These are phyloP conservation scores for Pseudopediastrum boryanum DNA, from an alignment of 139 green algal species.

Conservation along the genomic window DNA sequence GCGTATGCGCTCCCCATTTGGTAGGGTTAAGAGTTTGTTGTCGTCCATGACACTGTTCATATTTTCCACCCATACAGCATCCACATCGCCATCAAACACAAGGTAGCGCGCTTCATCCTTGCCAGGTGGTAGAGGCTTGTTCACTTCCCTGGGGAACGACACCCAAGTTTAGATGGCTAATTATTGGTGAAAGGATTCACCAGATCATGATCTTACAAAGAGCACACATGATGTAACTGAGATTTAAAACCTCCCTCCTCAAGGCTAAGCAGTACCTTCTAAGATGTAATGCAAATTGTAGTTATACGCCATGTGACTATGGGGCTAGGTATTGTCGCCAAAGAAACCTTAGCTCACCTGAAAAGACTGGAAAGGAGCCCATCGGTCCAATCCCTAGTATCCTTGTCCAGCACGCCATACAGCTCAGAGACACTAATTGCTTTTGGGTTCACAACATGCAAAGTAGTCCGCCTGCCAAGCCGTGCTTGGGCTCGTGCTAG, in stretches of 20 bases:
- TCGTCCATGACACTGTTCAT: conserved; percentile 94
- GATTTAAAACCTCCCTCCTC: too few relatives aligned
- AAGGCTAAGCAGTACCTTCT: too few relatives aligned
- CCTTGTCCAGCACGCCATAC: conserved; percentile 88
- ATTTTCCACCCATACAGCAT: conserved; percentile 92
- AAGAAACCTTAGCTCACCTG: too few relatives aligned
- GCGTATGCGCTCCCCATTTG: conserved; percentile 87
- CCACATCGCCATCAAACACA: conserved; percentile 83
- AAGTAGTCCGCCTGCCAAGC: conserved; percentile 35
- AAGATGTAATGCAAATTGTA: too few relatives aligned
- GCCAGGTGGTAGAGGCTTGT: conserved; percentile 72
- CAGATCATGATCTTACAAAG: too few relatives aligned
- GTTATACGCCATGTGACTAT: too few relatives aligned
- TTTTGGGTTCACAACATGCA: conserved; percentile 91
- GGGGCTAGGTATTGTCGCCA: too few relatives aligned
- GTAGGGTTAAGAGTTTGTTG: conserved; percentile 87
- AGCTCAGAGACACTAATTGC: conserved; percentile 86
- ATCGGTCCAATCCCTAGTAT: conserved; percentile 85
- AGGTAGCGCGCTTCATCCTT: conserved; percentile 84
- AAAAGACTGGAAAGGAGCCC: conserved; percentile 84
- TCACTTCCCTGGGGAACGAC: conserved; percentile 39
- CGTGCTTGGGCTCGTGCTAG: conserved; percentile 58
- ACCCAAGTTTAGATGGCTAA: too few relatives aligned
- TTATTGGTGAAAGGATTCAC: too few relatives aligned
- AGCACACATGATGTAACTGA: too few relatives aligned